Percentiles rank a stretch among this genome's conserved stretches.
phyloP scores from a whole-genome alignment of 805 yeast species.

The Torulaspora maleeae region DNA sequence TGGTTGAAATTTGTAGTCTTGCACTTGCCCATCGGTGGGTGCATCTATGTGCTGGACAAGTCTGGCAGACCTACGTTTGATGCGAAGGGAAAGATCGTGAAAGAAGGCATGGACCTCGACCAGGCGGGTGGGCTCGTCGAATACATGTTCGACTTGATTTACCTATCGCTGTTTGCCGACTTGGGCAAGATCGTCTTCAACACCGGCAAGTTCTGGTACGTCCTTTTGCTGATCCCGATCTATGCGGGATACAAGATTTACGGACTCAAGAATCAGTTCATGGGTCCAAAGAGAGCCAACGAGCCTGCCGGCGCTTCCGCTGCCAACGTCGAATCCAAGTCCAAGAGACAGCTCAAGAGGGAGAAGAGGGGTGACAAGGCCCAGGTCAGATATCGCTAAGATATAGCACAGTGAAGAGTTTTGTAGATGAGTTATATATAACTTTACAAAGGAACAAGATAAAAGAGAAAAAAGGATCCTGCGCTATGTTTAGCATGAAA shows the following conservation, averaged over 20 bases:
- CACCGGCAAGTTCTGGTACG: slow-evolving; percentile 46
- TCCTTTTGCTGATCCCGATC: slow-evolving; percentile 36
- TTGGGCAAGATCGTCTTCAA: slow-evolving; percentile 43
- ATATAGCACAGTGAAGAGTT: slow-evolving; percentile 1
- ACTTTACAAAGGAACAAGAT: slow-evolving; percentile 1
- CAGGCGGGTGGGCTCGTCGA: slow-evolving; percentile 46
- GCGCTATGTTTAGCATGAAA: slow-evolving; percentile 1
- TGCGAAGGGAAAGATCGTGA: slow-evolving; percentile 35
- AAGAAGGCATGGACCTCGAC: slow-evolving; percentile 46
- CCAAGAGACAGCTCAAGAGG: slow-evolving; percentile 41
- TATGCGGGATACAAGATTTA: slow-evolving; percentile 44
- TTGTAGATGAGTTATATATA: slow-evolving; percentile 7
- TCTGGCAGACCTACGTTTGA: slow-evolving; percentile 49
- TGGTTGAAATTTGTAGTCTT: slow-evolving; percentile 24
- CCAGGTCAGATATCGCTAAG: slow-evolving; percentile 36
- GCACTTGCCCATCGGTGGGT: slow-evolving; percentile 35
- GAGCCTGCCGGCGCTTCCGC: slow-evolving; percentile 4
- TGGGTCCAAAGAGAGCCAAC: slow-evolving; percentile 7
- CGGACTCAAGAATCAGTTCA: slow-evolving; percentile 28
- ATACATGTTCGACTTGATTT: slow-evolving; percentile 51
- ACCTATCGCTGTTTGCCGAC: slow-evolving; percentile 48
- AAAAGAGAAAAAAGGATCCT: not conserved
- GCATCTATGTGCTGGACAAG: slow-evolving; percentile 44
- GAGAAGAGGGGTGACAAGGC: slow-evolving; percentile 40
- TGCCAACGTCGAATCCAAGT: slow-evolving; percentile 23